Percentiles rank a stretch among this genome's conserved stretches.
These are phyloP conservation scores for Sordariomycetes sp. DNA, from an alignment of 2,329 filamentous ascomycete genomes.

Conservation along the genomic window DNA sequence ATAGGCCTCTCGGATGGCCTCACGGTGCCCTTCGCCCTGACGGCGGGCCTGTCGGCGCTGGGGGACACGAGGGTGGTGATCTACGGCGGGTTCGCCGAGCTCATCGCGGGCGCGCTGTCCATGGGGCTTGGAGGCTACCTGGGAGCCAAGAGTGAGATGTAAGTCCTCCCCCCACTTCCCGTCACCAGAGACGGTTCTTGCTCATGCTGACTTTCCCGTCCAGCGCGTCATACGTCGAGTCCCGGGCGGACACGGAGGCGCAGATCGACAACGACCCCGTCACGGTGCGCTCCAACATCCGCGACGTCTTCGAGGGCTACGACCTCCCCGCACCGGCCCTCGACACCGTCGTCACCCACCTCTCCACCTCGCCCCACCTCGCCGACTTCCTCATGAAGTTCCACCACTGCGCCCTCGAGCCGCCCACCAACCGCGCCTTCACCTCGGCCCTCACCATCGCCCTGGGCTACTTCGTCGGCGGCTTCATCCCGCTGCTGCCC, in stretches of 20 bases:
- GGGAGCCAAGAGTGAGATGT: constrained; percentile 46
- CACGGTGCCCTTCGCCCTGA: constrained; percentile 71
- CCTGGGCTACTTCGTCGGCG: constrained; percentile 58
- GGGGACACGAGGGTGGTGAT: constrained; percentile 58
- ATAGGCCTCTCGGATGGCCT: constrained; percentile 71
- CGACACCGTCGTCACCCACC: constrained; percentile 34
- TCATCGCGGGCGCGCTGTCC: constrained; percentile 64
- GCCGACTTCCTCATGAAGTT: constrained; percentile 35
- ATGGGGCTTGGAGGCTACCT: constrained; percentile 72
- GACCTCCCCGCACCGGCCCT: constrained; percentile 31
- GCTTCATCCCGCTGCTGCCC: constrained; percentile 59
- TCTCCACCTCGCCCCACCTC: constrained; percentile 13
- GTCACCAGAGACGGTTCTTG: not conserved
- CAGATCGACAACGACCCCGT: constrained; percentile 15
- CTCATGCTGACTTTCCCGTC: not conserved
- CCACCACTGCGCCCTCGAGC: constrained; percentile 15
- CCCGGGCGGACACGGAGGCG: not conserved
- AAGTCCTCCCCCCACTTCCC: constrained; percentile 1
- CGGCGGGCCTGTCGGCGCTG: constrained; percentile 58
- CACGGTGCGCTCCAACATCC: constrained; percentile 35
- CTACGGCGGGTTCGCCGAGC: constrained; percentile 62
- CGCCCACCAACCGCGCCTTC: constrained; percentile 30
- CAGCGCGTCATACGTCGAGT: constrained; percentile 10
- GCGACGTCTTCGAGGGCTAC: constrained; percentile 39
- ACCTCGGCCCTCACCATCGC: constrained; percentile 56